Conservation (phyloP, 306 rosid species). For the Arachis hypogaea region DNA sequence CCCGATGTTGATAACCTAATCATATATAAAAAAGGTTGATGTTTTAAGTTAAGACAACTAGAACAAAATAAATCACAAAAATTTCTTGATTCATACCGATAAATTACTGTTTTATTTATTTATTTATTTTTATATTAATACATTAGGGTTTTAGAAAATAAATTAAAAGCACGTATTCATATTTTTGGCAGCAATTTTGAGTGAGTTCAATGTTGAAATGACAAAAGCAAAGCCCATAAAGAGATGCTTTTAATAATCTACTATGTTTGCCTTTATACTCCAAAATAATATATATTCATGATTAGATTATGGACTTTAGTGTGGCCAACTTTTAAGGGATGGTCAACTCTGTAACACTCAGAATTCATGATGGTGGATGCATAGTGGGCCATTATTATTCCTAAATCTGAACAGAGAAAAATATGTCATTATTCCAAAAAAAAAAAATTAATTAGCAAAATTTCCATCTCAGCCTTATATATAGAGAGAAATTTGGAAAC, state of each 20-base stretch:
- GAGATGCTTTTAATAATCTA: conserved; percentile 8
- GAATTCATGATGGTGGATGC: conserved; percentile 40
- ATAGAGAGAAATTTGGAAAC: neutral
- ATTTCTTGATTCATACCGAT: conserved; percentile 5
- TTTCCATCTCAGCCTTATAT: conserved; percentile 40
- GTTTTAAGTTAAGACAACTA: no score
- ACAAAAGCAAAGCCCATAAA: conserved; percentile 35
- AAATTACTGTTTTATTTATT: neutral
- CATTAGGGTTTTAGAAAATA: neutral
- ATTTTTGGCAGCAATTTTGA: conserved; percentile 29
- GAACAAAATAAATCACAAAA: no score
- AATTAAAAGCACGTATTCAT: conserved; percentile 5
- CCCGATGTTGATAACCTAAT: no score
- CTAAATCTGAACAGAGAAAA: neutral
- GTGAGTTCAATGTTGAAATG: conserved; percentile 36
- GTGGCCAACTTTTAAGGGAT: conserved; percentile 44
- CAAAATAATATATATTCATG: conserved; percentile 19
- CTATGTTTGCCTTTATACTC: conserved; percentile 19
- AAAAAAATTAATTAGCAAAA: conserved; percentile 25
- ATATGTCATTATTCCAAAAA: neutral
- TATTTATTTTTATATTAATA: no score
- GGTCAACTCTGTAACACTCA: conserved; percentile 43
- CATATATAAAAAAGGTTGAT: no score
- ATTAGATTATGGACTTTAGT: conserved; percentile 21
- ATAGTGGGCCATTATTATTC: conserved; percentile 33